Percentiles rank a stretch among this genome's conserved stretches.
These are phyloP conservation scores for Rhytidiadelphus loreus DNA, from an alignment of 225 moss, liverwort and hornwort species.

Conservation along the genomic window DNA sequence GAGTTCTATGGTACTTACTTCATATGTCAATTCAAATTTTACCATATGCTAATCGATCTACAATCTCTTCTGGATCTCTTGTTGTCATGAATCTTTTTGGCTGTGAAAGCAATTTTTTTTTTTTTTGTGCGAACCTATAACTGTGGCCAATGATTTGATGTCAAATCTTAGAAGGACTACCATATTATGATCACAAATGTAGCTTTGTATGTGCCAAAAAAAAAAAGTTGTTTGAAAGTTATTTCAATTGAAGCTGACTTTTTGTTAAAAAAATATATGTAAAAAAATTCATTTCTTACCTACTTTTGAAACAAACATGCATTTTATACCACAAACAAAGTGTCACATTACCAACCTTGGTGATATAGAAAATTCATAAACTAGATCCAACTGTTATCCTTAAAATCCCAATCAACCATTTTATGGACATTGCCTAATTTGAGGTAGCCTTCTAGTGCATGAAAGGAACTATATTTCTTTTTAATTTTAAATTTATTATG, in stretches of 20 bases:
- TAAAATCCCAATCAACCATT: not conserved
- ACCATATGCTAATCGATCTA: no score
- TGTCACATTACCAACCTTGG: not conserved
- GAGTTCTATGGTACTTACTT: no score
- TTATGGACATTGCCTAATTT: not conserved
- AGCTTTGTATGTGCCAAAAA: no score
- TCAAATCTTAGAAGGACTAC: no score
- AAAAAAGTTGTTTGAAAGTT: no score
- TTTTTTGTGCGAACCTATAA: no score
- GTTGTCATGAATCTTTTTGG: no score
- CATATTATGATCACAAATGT: no score
- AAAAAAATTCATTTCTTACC: not conserved
- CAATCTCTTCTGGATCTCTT: no score
- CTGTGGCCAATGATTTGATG: no score
- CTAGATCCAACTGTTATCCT: not conserved
- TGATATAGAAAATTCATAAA: not conserved
- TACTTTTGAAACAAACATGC: not conserved
- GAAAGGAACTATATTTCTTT: not conserved
- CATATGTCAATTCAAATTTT: no score
- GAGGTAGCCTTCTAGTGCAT: not conserved
- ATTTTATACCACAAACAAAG: not conserved
- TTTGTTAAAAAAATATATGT: accelerated
- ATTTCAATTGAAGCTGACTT: accelerated
- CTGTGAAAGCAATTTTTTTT: no score
- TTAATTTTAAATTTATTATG: not conserved